phyloP scores from a whole-genome alignment of 2,329 filamentous ascomycete genomes.

The Aspergillus fijiensis region DNA sequence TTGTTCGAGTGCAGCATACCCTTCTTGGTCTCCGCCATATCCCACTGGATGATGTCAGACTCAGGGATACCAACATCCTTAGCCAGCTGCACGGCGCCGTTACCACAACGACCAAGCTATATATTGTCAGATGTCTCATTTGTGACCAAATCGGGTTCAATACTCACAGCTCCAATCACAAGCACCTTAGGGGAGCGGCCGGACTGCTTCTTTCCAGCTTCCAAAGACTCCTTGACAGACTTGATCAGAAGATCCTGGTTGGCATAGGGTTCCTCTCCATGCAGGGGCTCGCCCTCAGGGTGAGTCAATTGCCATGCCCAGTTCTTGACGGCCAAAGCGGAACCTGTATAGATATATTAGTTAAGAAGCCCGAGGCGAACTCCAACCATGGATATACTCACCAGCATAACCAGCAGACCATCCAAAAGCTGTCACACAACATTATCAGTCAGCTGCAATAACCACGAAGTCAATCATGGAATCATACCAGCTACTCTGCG shows the following conservation, averaged over 20 bases:
- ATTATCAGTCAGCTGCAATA: conserved; percentile 7
- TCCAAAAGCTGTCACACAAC: conserved; percentile 41
- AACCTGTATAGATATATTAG: conserved; percentile 43
- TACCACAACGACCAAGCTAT: conserved; percentile 66
- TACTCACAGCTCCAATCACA: conserved; percentile 70
- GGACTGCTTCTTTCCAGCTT: conserved; percentile 63
- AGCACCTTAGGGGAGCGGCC: conserved; percentile 71
- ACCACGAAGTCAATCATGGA: not conserved
- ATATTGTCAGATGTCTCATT: not conserved
- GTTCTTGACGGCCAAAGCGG: conserved; percentile 71
- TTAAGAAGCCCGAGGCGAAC: not conserved
- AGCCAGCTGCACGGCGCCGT: conserved; percentile 79
- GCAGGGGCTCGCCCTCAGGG: conserved; percentile 64
- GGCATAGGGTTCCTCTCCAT: conserved; percentile 57
- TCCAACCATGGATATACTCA: conserved; percentile 15
- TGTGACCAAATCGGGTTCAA: not conserved
- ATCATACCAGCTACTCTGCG: conserved; percentile 50
- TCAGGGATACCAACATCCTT: conserved; percentile 69
- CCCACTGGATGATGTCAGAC: conserved; percentile 69
- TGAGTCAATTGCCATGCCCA: conserved; percentile 82
- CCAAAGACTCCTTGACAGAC: conserved; percentile 71
- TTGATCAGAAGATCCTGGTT: conserved; percentile 72
- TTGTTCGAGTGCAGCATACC: conserved; percentile 37
- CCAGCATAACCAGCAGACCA: conserved; percentile 73
- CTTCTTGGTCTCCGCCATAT: conserved; percentile 75